Evolutionary conservation across 2,329 filamentous ascomycete genomes (phyloP), one percentile per base, ranked within the genome.

Genomic region (Pseudocercospora vitis): DNA sequence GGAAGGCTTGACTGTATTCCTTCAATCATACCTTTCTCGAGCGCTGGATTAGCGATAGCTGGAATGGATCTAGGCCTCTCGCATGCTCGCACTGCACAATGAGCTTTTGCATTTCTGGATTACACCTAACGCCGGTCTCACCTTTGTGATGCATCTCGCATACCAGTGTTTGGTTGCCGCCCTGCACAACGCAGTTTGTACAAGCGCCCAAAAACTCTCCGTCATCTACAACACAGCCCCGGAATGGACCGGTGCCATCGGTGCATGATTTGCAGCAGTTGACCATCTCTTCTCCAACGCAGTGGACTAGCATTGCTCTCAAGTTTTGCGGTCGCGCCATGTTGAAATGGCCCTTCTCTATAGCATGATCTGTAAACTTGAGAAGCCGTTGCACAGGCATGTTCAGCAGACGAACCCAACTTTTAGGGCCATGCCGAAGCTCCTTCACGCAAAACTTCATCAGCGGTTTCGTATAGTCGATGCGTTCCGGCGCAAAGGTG

Each of bases 381-480:
- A 53, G 33, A 4, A 37, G 33, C 11, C 45, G 45, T 33, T 32
- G n/a, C 2, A 48, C 16, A 5, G 44, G 45, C 28, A 14, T 32
- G 7, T 53, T 53, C 8, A 52, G 31, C 8, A 48, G 14, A 18
- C 18, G 19, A 16, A 19, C 42, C 42, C 42, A 46, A 1, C 39
- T 6, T 1, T 35, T 12, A 11, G n/a, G 7, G 14, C 9, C 31
- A 5, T 24, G 21, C 14, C 29, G 29, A 7, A 26, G 42, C 23
- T 37, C 21, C 18, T 32, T 18, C 9, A 32, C 24, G 26, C 32
- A 46, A 1, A 46, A 24, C 23, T 29, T 40, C 21, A 53, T 28
- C 14, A 53, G 24, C 7, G 50, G 23, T 21, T 40, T 40, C 4
- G 50, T 42, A 16, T 48, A 47, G 35, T 48, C 44, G 12, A 45